Evolutionary conservation across 176 grass and related monocot species (phyloP), one percentile per base, ranked within the genome.

Genomic region (Zoysia japonica): DNA sequence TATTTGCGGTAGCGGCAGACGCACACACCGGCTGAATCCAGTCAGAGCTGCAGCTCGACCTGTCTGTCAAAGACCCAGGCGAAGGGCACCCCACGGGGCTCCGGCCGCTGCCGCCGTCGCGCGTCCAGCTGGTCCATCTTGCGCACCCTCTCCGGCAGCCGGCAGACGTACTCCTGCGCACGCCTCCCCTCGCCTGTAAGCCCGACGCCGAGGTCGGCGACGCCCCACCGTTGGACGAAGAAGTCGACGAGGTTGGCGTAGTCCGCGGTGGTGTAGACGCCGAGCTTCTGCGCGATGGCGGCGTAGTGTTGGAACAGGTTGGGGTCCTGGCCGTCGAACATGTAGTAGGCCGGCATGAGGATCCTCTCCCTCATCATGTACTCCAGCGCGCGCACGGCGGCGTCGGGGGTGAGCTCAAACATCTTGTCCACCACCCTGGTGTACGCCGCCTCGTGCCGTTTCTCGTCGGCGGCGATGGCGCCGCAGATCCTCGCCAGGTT

Each of bases 401-500:
- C 39, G 62, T 89, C 77, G 2, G 87, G 87, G 11, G 79, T 48
- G 0, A 50, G 19, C 53, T 76, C 55, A 71, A 89, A 89, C 57
- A 85, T 67, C 76, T 85, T 76, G 11, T 17, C 87, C 3, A 85
- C 82, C 17, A 85, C 80, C 14, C 38, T 56, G 3, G 82, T 82
- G 82, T 82, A 82, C 7, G 82, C 87, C 11, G 70, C 71, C 82
- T 89, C 87, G 82, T 89, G 87, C 6, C 82, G 82, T 70, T 77
- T 85, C 78, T 89, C 87, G 50, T 85, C 87, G 2, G 65, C 63
- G 0, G 87, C 77, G 13, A 89, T 85, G 38, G 59, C 39, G n/a
- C 87, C 87, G 47, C 87, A 89, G 54, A 89, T 67, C 11, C 51
- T 49, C 5, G 87, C 87, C 1, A 89, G 76, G 14, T 0, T 2